Conservation (phyloP, 1,139 yeast genomes). For the Yamadazyma dushanensis region DNA sequence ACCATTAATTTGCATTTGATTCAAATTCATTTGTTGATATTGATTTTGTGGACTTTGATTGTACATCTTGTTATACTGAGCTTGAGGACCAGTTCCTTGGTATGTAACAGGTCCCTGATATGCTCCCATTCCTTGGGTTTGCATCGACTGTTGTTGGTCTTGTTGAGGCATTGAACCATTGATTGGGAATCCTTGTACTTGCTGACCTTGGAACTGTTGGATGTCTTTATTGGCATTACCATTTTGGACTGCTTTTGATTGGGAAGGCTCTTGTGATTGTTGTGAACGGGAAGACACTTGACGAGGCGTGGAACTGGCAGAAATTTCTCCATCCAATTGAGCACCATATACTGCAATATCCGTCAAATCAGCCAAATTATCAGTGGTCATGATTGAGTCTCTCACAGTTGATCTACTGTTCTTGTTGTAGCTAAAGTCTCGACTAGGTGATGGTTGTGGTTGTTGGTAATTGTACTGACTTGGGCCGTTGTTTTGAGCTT, state of each 20-base stretch:
- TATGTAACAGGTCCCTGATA: slow-evolving; percentile 1
- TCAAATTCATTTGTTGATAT: slow-evolving; percentile 7
- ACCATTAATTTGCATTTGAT: slow-evolving; percentile 7
- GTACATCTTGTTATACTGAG: neutral
- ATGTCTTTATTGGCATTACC: slow-evolving; percentile 23
- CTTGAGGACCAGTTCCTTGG: slow-evolving; percentile 2
- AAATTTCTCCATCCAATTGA: slow-evolving; percentile 27
- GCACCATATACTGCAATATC: slow-evolving; percentile 48
- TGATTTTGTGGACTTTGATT: slow-evolving; percentile 4
- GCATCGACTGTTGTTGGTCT: neutral
- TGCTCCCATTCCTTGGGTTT: neutral
- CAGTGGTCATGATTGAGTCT: slow-evolving; percentile 18
- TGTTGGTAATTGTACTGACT: neutral
- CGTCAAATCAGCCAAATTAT: slow-evolving; percentile 43
- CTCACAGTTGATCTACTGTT: slow-evolving; percentile 7
- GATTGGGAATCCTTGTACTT: slow-evolving; percentile 12
- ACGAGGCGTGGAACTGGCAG: slow-evolving; percentile 11
- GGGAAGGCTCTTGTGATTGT: neutral
- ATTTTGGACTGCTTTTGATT: neutral
- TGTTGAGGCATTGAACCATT: slow-evolving; percentile 2
- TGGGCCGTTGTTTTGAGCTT: neutral
- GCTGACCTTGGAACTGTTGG: slow-evolving; percentile 12
- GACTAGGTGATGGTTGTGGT: neutral
- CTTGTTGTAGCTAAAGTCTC: neutral
- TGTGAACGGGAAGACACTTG: slow-evolving; percentile 4